Base-by-base conservation (phyloP, 2,329 filamentous ascomycete genomes). In the Lachnellula hyalina region DNA sequence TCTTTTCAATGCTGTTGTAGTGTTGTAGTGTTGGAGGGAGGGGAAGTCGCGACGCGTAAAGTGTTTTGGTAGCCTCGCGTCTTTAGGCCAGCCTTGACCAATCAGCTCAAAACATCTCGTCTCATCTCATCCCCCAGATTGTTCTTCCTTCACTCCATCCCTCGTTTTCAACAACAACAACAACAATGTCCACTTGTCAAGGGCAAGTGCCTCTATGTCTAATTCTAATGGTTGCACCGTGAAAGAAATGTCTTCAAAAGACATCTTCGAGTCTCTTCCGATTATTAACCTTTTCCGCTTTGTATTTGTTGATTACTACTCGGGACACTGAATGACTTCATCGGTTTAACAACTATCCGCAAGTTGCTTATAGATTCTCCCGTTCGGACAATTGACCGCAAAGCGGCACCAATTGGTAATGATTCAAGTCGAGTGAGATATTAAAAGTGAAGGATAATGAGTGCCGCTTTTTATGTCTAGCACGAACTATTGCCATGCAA, bases 11-110 rank as follows among this genome's bases (percentile, higher is more conserved):
- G 49, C 47, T 53, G 12, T 15, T 19, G 19, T 17, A 21, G 14
- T 19, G 21, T 12, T 23, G 14, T 44, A 32, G n/a, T 41, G 36
- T 23, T 51, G 5, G 21, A 21, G 35, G 15, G 23, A 15, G 47
- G 35, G n/a, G 35, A n/a, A 34, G 41, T 21, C 19, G 35, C 28
- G 34, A 55, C 53, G 23, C 56, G 51, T 55, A 9, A 45, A 46
- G 28, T 51, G 41, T 44, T 40, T 19, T 48, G 19, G 47, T 55
- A 51, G 53, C 53, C 53, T 52, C 25, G 51, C 44, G 38, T 52
- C 36, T 15, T 40, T 40, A 40, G 36, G 5, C 5, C 42, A 21
- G 19, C 15, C 19, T 45, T 5, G 42, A 25, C 42, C 9, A 32
- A 32, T 32, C 28, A 32, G 28, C 28, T 32, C 28, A 32, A 32